Evolutionary conservation across 2,329 filamentous ascomycete species (phyloP), one percentile per base, ranked within the genome.

Genomic region (Sporothrix pseudoabietina): DNA sequence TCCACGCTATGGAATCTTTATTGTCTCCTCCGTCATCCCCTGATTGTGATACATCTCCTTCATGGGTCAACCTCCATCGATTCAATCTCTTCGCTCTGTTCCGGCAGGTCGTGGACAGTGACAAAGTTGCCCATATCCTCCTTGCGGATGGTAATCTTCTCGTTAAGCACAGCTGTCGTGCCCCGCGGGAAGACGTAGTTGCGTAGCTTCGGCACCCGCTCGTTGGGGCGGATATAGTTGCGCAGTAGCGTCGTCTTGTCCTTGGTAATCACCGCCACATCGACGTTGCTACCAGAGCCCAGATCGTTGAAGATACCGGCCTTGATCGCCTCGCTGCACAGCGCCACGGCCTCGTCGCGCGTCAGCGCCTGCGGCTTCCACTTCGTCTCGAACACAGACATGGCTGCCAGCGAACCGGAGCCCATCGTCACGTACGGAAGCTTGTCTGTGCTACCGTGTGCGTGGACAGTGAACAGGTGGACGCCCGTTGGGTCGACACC

Each of bases 361-460:
- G 88, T 91, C 81, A 98, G 82, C 75, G 90, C 84, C 71, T 76
- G 10, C 8, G 89, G 85, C 87, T 94, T 93, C 97, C 97, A 99
- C 84, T 91, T 91, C 69, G 94, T 97, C 87, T 99, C 96, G 80
- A 99, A 99, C 70, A 99, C 92, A 44, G 93, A 93, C 96, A 99
- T 99, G 81, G 96, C 96, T 39, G 96, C 96, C 77, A 99, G 86
- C 66, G 94, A 97, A 76, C 96, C 96, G 32, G 93, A 97, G 72
- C 96, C 96, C 96, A 99, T 99, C 77, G 97, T 99, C 77, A 99
- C 97, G 83, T 99, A 99, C 69, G 96, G 96, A 68, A 99, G 91
- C 87, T 98, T 99, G 86, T 99, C 96, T 75, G 96, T 99, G 79
- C 92, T 96, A 77, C 97, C 96, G 87, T 99, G 97, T 74, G 96